A percentile compares a stretch with the other conserved stretches of the same genome.
These are phyloP conservation scores for Effrenium voratum DNA, from an alignment of 73 alveolate species.

Conservation along the genomic window DNA sequence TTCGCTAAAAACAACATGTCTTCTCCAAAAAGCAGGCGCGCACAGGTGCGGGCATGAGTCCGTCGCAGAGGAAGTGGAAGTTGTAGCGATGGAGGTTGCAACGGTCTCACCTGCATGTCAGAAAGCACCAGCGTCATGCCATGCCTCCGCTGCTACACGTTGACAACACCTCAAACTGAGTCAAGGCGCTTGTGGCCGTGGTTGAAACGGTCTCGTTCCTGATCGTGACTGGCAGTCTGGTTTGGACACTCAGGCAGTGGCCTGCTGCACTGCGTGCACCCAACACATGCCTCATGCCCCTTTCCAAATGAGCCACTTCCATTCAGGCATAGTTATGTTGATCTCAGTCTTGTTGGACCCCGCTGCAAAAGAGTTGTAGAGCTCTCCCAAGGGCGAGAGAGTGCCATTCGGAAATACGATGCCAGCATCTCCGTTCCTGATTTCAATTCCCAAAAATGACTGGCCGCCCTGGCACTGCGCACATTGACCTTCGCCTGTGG, in stretches of 20 bases:
- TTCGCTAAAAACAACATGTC: background rate
- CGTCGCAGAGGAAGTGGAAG: no score
- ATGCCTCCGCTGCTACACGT: no score
- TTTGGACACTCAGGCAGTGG: background rate
- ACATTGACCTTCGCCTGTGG: no score
- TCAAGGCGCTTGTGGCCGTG: background rate
- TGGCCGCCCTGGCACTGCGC: background rate
- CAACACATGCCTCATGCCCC: background rate
- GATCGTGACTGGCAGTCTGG: background rate
- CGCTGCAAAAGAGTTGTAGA: conserved; percentile 59
- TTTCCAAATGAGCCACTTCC: background rate
- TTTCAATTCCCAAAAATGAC: background rate
- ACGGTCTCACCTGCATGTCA: no score
- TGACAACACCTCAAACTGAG: background rate
- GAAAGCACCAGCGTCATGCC: no score
- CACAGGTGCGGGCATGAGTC: no score
- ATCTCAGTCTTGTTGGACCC: conserved; percentile 79
- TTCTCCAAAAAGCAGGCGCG: no score
- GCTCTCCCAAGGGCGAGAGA: conserved; percentile 56
- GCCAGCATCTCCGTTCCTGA: conserved; percentile 91
- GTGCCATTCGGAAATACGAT: conserved; percentile 81
- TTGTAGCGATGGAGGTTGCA: no score
- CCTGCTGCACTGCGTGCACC: background rate
- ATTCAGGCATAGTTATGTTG: conserved; percentile 62
- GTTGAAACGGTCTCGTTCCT: conserved; percentile 3